Conservation (phyloP, 257 asterid species). For the Ocimum tenuiflorum region DNA sequence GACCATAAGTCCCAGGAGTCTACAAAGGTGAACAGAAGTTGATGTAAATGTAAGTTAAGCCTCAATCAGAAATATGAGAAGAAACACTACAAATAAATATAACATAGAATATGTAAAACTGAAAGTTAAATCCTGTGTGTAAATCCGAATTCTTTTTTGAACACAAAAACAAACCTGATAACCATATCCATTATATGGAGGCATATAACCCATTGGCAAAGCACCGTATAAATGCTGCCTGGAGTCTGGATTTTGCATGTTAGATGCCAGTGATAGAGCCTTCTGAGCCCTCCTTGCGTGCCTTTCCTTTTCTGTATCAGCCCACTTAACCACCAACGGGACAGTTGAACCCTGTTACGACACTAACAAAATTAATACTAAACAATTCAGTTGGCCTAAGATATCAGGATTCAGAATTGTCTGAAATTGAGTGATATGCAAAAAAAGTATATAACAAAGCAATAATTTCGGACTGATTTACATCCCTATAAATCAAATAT, state of each 20-base stretch:
- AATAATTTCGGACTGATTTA: too few relatives aligned
- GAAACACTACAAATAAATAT: background rate
- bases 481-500: too few relatives aligned
- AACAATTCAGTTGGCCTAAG: background rate
- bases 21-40: constrained; percentile 39
- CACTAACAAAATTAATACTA: background rate
- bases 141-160: background rate
- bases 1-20: constrained; percentile 78
- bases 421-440: too few relatives aligned
- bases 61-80: constrained; percentile 6
- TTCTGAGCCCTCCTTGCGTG: constrained; percentile 85
- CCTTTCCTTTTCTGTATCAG: constrained; percentile 97
- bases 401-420: too few relatives aligned
- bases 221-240: constrained; percentile 70
- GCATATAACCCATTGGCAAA: constrained; percentile 75
- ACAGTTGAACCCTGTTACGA: constrained; percentile 61
- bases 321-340: constrained; percentile 98
- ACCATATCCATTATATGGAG: constrained; percentile 75
- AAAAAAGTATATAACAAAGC: too few relatives aligned
- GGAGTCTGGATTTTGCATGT: constrained; percentile 32
- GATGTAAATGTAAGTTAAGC: constrained; percentile 22
- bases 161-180: constrained; percentile 58
- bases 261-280: constrained; percentile 52
- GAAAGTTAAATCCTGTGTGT: background rate
- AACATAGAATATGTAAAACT: background rate